Evolutionary conservation across 2,329 filamentous ascomycete species (phyloP).

Genomic region (Pyricularia pennisetigena): DNA sequence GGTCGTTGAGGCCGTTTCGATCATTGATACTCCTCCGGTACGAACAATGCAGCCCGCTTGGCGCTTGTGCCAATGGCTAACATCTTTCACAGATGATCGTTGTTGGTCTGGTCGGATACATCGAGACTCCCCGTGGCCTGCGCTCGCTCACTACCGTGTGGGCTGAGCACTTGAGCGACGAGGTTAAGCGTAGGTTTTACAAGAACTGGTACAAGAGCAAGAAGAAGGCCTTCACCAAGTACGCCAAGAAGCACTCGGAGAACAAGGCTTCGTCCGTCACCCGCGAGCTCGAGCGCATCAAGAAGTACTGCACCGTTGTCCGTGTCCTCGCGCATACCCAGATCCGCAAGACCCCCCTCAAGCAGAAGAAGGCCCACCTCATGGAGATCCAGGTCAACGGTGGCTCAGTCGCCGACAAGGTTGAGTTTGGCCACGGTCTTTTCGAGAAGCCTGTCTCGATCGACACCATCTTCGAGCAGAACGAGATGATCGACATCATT

Average conservation of each 20-base stretch:
- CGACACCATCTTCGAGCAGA: slow-evolving; percentile 93
- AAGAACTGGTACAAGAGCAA: slow-evolving; percentile 99
- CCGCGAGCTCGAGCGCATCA: slow-evolving; percentile 98
- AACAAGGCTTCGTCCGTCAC: slow-evolving; percentile 81
- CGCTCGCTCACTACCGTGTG: slow-evolving; percentile 99
- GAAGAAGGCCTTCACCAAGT: slow-evolving; percentile 99
- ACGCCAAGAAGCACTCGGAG: slow-evolving; percentile 99
- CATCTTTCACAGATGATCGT: slow-evolving; percentile 85
- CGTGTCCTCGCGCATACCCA: slow-evolving; percentile 99
- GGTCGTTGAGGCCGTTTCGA: slow-evolving; percentile 77
- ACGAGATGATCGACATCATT: slow-evolving; percentile 99
- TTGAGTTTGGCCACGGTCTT: slow-evolving; percentile 85
- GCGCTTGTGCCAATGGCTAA: slow-evolving; percentile 63
- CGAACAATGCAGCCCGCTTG: slow-evolving; percentile 75
- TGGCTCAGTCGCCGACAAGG: slow-evolving; percentile 91
- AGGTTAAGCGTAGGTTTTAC: slow-evolving; percentile 99
- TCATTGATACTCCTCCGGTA: slow-evolving; percentile 94
- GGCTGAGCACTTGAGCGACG: slow-evolving; percentile 98
- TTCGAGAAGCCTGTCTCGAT: slow-evolving; percentile 99
- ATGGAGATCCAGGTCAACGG: slow-evolving; percentile 99
- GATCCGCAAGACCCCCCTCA: slow-evolving; percentile 97
- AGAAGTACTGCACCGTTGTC: slow-evolving; percentile 99
- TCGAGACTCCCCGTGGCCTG: slow-evolving; percentile 98
- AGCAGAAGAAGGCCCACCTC: slow-evolving; percentile 99
- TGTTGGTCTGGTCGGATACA: slow-evolving; percentile 99